Conservation (phyloP, 495 filamentous ascomycete species). For the Chlorociboria aeruginascens region DNA sequence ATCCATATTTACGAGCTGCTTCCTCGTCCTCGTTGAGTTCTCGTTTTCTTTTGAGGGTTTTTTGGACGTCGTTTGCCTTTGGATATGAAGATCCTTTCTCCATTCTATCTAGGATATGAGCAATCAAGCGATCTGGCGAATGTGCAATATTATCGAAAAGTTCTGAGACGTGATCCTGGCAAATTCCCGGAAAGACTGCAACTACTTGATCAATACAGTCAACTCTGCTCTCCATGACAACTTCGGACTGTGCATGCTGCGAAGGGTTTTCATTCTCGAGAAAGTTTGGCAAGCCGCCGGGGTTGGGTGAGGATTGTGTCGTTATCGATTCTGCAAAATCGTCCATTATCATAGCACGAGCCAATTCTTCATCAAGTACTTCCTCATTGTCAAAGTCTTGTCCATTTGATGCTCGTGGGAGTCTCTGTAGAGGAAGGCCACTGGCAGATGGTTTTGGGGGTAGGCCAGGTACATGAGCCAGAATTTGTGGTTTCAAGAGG, state of each 20-base stretch:
- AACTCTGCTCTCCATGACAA: constrained; percentile 9
- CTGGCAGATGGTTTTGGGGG: too few relatives aligned
- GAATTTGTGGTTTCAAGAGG: too few relatives aligned
- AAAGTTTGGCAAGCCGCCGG: too few relatives aligned
- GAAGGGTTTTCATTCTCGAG: neutral
- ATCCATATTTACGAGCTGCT: constrained; percentile 23
- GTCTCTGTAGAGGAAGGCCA: too few relatives aligned
- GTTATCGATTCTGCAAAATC: neutral
- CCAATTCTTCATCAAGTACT: too few relatives aligned
- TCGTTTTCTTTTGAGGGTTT: constrained; percentile 27
- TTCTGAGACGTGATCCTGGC: constrained; percentile 27
- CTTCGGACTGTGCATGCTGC: neutral
- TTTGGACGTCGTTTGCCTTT: constrained; percentile 31
- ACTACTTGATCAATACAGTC: constrained; percentile 27
- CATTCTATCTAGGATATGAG: constrained; percentile 30
- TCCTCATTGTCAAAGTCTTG: too few relatives aligned
- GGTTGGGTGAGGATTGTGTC: neutral
- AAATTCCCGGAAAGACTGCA: constrained; percentile 39
- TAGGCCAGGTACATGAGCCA: too few relatives aligned
- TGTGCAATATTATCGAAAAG: constrained; percentile 24
- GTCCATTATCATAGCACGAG: too few relatives aligned
- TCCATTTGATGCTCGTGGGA: too few relatives aligned
- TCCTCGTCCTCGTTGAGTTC: constrained; percentile 25
- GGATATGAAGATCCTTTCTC: constrained; percentile 29
- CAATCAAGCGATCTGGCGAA: constrained; percentile 24